These are phyloP conservation scores for Penicillium verhagenii DNA, from an alignment of 495 filamentous ascomycete species.

Conservation along the genomic window DNA sequence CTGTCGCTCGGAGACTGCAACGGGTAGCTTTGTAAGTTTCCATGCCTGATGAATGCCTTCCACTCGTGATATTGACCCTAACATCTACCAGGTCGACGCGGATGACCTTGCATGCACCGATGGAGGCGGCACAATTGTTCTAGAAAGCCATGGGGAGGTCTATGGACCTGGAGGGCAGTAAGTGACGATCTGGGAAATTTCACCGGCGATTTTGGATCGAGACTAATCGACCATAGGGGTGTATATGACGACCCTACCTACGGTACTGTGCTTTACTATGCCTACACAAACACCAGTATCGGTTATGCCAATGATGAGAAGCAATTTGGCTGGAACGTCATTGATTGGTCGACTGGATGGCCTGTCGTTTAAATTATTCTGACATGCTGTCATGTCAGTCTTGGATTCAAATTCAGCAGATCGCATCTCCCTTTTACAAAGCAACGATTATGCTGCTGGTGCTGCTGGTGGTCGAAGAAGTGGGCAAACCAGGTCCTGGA, in stretches of 20 bases:
- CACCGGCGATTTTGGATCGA: background rate
- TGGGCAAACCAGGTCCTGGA: too few species aligned
- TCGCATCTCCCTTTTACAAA: too few species aligned
- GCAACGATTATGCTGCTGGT: too few species aligned
- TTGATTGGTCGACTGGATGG: conserved; percentile 67
- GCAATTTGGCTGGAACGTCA: conserved; percentile 65
- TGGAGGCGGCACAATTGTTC: conserved; percentile 64
- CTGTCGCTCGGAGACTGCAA: conserved; percentile 58
- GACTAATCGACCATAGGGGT: conserved; percentile 32
- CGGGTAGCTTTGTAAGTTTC: conserved; percentile 51
- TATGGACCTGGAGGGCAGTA: conserved; percentile 76
- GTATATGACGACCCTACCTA: conserved; percentile 47
- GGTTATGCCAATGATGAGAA: conserved; percentile 65
- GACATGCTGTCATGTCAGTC: too few species aligned
- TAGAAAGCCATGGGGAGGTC: conserved; percentile 59
- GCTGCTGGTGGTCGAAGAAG: too few species aligned
- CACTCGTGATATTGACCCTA: background rate
- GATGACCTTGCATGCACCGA: conserved; percentile 54
- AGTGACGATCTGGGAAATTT: conserved; percentile 5
- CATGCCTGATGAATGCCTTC: background rate
- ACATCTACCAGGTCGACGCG: conserved; percentile 46
- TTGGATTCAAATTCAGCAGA: too few species aligned
- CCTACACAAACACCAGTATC: conserved; percentile 64
- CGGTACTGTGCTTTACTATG: conserved; percentile 66
- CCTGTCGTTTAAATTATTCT: conserved; percentile 41